phyloP scores from a whole-genome alignment of 2,329 filamentous ascomycete species.

The Colletotrichum sublineola region DNA sequence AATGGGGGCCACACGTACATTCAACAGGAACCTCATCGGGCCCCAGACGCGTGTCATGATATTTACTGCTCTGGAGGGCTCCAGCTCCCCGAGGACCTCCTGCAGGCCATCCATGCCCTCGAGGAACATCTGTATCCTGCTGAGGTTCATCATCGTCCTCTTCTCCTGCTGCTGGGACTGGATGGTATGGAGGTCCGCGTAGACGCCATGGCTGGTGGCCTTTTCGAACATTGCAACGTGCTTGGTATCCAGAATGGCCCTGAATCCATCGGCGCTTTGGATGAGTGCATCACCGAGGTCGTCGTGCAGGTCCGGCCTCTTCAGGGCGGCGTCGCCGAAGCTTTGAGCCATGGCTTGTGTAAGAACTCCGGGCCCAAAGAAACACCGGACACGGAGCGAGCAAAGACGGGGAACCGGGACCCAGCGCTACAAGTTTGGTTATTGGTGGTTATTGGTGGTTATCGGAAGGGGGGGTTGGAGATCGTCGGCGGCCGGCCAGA shows the following conservation, averaged over 20 bases:
- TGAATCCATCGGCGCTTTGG: conserved; percentile 37
- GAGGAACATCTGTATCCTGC: conserved; percentile 46
- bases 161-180: conserved; percentile 47
- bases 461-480: not conserved
- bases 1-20: conserved; percentile 29
- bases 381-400: not conserved
- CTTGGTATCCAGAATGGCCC: conserved; percentile 34
- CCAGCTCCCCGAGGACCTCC: not conserved
- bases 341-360: conserved; percentile 21
- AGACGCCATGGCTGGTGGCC: conserved; percentile 43
- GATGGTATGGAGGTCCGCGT: conserved; percentile 44
- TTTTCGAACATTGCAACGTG: conserved; percentile 43
- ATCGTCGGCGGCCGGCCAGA: not conserved
- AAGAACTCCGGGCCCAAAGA: not conserved
- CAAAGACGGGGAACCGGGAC: not conserved
- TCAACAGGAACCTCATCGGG: conserved; percentile 46
- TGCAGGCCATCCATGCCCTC: conserved; percentile 44
- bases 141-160: conserved; percentile 48
- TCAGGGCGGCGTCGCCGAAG: not conserved
- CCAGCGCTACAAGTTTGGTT: not conserved
- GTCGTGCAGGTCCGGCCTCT: not conserved
- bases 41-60: conserved; percentile 50
- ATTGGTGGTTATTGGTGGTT: not conserved
- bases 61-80: conserved; percentile 3
- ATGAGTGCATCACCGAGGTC: conserved; percentile 24